Evolutionary conservation across 306 rosid genomes (phyloP), one percentile per base, ranked within the genome.

Genomic region (Lathyrus aphaca): DNA sequence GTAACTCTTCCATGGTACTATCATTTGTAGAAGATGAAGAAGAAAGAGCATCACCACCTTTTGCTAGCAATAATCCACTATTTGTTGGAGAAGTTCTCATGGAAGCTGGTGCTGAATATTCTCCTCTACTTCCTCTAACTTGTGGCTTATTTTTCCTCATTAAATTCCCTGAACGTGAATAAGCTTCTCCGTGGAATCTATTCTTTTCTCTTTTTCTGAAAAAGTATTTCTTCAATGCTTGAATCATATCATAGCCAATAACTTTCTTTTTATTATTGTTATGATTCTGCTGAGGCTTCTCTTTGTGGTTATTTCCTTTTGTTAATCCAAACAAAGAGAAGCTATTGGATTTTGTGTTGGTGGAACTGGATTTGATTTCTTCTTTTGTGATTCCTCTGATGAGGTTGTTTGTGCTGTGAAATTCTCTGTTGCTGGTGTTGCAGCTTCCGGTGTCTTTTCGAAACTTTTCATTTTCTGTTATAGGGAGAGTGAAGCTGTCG

Each of bases 1-100:
- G 97, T 77, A 95, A 81, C 79, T 95, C 99, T 79, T 95, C 99
- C 97, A 95, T 87, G 72, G 95, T 83, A 65, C 99, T 91, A 58
- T 95, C 96, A 74, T 45, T 87, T 4, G 79, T 14, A 25, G 93
- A 56, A 81, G 92, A 84, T 64, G 82, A 73, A 39, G 85, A n/a
- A 25, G 93, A 51, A 77, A 89, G 83, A 69, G 80, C 69, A 48
- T 82, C n/a, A 6, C 85, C 25, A 3, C 87, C 43, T 11, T 86
- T 75, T 64, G 92, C 85, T 25, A 80, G 69, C n/a, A 86, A 79
- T 21, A 86, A 82, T 13, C 99, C 96, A 48, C 96, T 91, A 62
- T 95, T 91, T 65, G 96, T 76, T 40, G 97, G 99, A 11, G 99
- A 95, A 16, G 97, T 82, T 40, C 96, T 84, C 91, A 86, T 87